phyloP scores from a whole-genome alignment of 495 filamentous ascomycete genomes.

The Neurospora africana region DNA sequence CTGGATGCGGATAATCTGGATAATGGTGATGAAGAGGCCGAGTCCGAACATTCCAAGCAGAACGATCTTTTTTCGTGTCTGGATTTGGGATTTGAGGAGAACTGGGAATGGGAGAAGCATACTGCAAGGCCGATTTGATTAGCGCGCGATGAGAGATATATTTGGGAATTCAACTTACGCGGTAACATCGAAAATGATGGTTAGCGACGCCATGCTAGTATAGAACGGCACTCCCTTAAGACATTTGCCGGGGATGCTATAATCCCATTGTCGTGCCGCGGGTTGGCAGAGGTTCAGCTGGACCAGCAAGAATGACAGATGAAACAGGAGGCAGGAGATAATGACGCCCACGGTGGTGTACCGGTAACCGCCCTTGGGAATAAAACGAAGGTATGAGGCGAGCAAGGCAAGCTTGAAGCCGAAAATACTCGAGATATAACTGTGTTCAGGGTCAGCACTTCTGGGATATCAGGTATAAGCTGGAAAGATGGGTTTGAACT shows the following conservation, averaged over 20 bases:
- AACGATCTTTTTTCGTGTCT: constrained; percentile 28
- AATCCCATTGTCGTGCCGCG: constrained; percentile 38
- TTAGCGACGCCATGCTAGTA: constrained; percentile 28
- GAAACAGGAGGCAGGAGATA: constrained; percentile 22
- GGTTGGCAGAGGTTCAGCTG: constrained; percentile 37
- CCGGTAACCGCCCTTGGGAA: constrained; percentile 31
- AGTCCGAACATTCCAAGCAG: constrained; percentile 39
- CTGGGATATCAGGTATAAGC: constrained; percentile 1
- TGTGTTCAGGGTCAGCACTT: constrained; percentile 4
- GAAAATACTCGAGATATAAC: constrained; percentile 35
- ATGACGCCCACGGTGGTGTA: constrained; percentile 24
- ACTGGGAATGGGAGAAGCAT: constrained; percentile 41
- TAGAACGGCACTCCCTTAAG: constrained; percentile 34
- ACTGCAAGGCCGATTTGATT: constrained; percentile 13
- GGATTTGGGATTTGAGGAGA: constrained; percentile 34
- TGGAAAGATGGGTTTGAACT: constrained; percentile 2
- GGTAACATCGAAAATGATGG: constrained; percentile 37
- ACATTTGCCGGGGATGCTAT: constrained; percentile 29
- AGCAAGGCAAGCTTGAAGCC: constrained; percentile 45
- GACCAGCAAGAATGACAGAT: constrained; percentile 25
- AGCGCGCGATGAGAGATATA: neutral
- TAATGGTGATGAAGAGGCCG: constrained; percentile 43
- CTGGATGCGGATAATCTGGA: constrained; percentile 45
- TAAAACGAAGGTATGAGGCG: constrained; percentile 39
- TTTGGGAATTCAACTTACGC: constrained; percentile 23